Evolutionary conservation across 169 alveolate species (phyloP).

Genomic region (Plasmodium cynomolgi): DNA sequence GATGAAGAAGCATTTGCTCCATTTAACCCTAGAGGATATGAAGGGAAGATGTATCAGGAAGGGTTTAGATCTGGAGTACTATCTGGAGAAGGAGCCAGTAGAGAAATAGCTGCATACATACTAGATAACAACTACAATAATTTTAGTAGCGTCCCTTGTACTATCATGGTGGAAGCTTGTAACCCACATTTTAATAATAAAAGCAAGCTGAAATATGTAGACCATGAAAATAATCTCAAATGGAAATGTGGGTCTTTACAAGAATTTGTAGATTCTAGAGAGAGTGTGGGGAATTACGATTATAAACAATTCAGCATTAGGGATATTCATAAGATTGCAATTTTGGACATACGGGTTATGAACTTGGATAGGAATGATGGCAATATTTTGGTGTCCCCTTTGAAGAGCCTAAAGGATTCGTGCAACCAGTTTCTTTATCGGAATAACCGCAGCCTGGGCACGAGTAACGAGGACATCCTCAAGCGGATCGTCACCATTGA

Average conservation of each 20-base stretch:
- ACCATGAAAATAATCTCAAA: constrained; percentile 74
- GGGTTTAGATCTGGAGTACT: constrained; percentile 95
- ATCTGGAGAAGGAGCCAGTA: constrained; percentile 98
- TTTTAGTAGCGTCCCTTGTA: constrained; percentile 96
- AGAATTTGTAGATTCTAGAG: constrained; percentile 91
- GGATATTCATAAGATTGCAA: constrained; percentile 96
- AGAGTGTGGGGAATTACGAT: constrained; percentile 95
- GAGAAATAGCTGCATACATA: constrained; percentile 99
- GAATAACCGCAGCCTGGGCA: constrained; percentile 3
- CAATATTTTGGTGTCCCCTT: constrained; percentile 93
- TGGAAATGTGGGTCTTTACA: constrained; percentile 93
- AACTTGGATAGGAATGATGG: constrained; percentile 98
- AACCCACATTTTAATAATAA: constrained; percentile 94
- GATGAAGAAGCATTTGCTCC: constrained; percentile 99
- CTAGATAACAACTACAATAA: constrained; percentile 91
- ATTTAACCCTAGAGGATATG: constrained; percentile 97
- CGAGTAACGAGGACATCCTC: constrained; percentile 27
- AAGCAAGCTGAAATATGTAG: constrained; percentile 74
- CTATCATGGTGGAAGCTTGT: constrained; percentile 97
- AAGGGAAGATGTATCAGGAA: constrained; percentile 93
- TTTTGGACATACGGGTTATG: constrained; percentile 96
- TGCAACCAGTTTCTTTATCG: constrained; percentile 36
- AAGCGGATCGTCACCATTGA: constrained; percentile 56
- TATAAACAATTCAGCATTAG: constrained; percentile 93
- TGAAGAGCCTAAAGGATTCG: constrained; percentile 75